Percentiles rank a stretch among this genome's conserved stretches.
These are phyloP conservation scores for Ormosia semicastrata DNA, from an alignment of 306 rosid genomes.

Conservation along the genomic window DNA sequence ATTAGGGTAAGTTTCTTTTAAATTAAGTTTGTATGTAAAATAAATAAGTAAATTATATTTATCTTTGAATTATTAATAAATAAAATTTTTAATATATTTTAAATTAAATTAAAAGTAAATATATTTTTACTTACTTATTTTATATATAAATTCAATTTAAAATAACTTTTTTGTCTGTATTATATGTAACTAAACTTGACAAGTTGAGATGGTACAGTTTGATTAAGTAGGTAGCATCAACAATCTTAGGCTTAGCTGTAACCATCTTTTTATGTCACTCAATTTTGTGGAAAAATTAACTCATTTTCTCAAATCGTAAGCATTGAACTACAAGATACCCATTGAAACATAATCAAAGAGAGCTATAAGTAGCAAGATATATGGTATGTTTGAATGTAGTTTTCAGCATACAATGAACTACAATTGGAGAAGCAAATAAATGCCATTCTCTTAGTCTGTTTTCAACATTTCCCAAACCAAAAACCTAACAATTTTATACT, in stretches of 20 bases:
- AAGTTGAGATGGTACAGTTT: background rate
- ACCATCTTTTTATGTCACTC: background rate
- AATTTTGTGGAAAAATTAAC: background rate
- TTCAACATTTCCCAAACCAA: conserved; percentile 29
- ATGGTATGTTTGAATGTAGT: conserved; percentile 16
- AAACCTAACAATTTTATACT: background rate
- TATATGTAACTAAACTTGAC: conserved; percentile 24
- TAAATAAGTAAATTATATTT: too few relatives aligned
- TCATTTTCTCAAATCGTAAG: background rate
- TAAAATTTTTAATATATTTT: too few relatives aligned
- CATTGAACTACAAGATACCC: conserved; percentile 24
- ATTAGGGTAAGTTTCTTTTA: too few relatives aligned
- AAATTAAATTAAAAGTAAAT: too few relatives aligned
- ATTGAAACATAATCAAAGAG: background rate
- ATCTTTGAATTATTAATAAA: too few relatives aligned
- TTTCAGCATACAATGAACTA: background rate
- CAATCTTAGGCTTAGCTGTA: conserved; percentile 18
- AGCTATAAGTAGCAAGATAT: background rate
- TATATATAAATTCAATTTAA: too few relatives aligned
- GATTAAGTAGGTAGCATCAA: background rate
- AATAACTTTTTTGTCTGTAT: background rate
- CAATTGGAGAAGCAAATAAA: conserved; percentile 18
- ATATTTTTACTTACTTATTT: too few relatives aligned
- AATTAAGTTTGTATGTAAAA: too few relatives aligned
- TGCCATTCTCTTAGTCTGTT: background rate